Evolutionary conservation across 345 rosid species (phyloP).

Genomic region (Ceriops zippeliana): DNA sequence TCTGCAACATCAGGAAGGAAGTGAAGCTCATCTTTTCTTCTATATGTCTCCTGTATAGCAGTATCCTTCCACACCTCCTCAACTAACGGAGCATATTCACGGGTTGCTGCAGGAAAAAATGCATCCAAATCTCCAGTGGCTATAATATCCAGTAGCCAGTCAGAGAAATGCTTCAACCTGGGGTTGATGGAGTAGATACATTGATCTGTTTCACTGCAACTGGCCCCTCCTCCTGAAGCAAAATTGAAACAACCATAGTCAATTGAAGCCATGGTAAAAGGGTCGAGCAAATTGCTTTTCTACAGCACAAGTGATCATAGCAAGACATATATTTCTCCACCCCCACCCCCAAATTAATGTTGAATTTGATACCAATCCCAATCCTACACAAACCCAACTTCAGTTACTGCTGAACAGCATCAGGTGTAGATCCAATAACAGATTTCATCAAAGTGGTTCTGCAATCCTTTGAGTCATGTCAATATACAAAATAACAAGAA

Average conservation of each 20-base stretch:
- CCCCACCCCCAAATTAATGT: no score
- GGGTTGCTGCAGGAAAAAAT: slow-evolving; percentile 99
- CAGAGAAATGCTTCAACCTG: slow-evolving; percentile 93
- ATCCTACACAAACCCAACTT: no score
- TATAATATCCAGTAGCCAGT: slow-evolving; percentile 97
- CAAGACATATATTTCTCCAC: no score
- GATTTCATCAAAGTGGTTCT: no score
- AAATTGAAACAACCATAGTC: slow-evolving; percentile 4
- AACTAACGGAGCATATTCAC: slow-evolving; percentile 96
- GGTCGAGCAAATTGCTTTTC: no score
- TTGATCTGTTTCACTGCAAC: slow-evolving; percentile 35
- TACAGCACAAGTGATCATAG: no score
- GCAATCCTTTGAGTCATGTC: no score
- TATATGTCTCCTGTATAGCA: slow-evolving; percentile 85
- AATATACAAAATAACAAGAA: no score
- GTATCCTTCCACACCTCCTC: slow-evolving; percentile 99
- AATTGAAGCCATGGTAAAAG: neutral
- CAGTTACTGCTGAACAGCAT: no score
- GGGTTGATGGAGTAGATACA: slow-evolving; percentile 77
- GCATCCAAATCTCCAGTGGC: slow-evolving; percentile 98
- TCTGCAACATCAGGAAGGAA: slow-evolving; percentile 95
- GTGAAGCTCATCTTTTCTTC: slow-evolving; percentile 84
- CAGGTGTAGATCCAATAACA: no score
- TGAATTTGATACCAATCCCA: no score
- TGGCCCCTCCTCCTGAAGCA: slow-evolving; percentile 52